Evolutionary conservation across 1,284 basidiomycete species (phyloP).

Genomic region (Boletus semigastroideus): DNA sequence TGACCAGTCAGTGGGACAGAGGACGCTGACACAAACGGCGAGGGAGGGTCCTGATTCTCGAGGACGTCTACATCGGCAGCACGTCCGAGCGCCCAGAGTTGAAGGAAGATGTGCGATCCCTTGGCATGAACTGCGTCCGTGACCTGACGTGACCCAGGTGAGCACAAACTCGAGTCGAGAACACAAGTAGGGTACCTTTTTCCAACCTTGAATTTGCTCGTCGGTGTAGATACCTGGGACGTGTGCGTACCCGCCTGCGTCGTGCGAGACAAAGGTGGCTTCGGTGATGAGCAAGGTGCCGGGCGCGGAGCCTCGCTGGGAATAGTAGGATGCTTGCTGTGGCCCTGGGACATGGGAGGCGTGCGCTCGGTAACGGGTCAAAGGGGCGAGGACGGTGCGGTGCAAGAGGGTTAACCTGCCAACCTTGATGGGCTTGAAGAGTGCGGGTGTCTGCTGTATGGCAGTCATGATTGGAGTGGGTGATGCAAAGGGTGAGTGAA

Average conservation of each 20-base stretch:
- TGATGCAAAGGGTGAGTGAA: neutral
- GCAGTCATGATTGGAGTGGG: neutral
- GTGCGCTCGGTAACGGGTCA: slow-evolving; percentile 34
- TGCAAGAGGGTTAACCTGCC: slow-evolving; percentile 32
- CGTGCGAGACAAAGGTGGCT: slow-evolving; percentile 32
- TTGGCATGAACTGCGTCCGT: slow-evolving; percentile 42
- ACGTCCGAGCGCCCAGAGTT: slow-evolving; percentile 45
- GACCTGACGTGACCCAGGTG: slow-evolving; percentile 14
- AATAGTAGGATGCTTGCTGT: neutral
- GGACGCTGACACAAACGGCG: slow-evolving; percentile 42
- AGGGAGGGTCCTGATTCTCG: slow-evolving; percentile 20
- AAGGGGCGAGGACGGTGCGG: slow-evolving; percentile 34
- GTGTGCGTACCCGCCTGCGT: slow-evolving; percentile 23
- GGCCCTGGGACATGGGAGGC: slow-evolving; percentile 14
- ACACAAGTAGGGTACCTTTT: slow-evolving; percentile 1
- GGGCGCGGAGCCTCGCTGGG: neutral
- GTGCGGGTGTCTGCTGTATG: neutral
- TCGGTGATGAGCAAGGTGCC: slow-evolving; percentile 15
- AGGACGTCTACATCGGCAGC: slow-evolving; percentile 30
- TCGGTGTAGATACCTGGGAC: slow-evolving; percentile 25
- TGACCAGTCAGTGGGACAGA: slow-evolving; percentile 37
- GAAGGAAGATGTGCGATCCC: slow-evolving; percentile 35
- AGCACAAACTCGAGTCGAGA: no score
- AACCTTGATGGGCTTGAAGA: no score
- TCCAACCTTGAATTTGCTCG: slow-evolving; percentile 19